Evolutionary conservation across 1,139 yeast species (phyloP).

Genomic region (Blastobotrys malaysiensis): DNA sequence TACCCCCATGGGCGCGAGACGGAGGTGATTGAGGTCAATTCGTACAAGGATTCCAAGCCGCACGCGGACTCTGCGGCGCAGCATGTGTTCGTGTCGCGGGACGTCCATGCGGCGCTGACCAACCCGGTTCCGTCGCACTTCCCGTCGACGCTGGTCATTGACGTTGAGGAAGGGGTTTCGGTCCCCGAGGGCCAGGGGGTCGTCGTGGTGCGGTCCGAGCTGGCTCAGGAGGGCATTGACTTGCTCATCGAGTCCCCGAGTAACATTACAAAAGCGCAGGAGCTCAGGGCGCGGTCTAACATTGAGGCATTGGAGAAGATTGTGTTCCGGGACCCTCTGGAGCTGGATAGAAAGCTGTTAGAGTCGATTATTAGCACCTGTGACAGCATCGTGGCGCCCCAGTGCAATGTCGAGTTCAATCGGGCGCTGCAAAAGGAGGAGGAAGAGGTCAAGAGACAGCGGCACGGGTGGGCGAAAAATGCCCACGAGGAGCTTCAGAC

Average conservation of each 20-base stretch:
- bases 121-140: conserved; percentile 16
- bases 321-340: conserved; percentile 18
- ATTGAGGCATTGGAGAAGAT: conserved; percentile 22
- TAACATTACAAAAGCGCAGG: conserved; percentile 26
- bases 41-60: conserved; percentile 29
- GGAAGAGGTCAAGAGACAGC: conserved; percentile 19
- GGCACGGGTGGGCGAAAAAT: conserved; percentile 32
- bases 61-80: conserved; percentile 31
- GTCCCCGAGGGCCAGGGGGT: conserved; percentile 1
- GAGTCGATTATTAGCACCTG: conserved; percentile 28
- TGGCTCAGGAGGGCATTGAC: conserved; percentile 26
- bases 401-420: conserved; percentile 14
- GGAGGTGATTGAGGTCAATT: conserved; percentile 32
- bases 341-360: conserved; percentile 19
- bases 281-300: conserved; percentile 23
- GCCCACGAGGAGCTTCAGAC: conserved; percentile 38
- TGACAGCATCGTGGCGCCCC: conserved; percentile 21
- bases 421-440: conserved; percentile 16
- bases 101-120: conserved; percentile 19
- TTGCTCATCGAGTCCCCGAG: conserved; percentile 28
- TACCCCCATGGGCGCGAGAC: conserved; percentile 14
- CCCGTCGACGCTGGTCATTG: conserved; percentile 25
- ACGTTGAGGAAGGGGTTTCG: conserved; percentile 13
- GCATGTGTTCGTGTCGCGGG: conserved; percentile 24
- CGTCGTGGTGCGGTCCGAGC: conserved; percentile 19